Evolutionary conservation across 345 rosid genomes (phyloP), one percentile per base, ranked within the genome.

Genomic region (Salix viminalis): DNA sequence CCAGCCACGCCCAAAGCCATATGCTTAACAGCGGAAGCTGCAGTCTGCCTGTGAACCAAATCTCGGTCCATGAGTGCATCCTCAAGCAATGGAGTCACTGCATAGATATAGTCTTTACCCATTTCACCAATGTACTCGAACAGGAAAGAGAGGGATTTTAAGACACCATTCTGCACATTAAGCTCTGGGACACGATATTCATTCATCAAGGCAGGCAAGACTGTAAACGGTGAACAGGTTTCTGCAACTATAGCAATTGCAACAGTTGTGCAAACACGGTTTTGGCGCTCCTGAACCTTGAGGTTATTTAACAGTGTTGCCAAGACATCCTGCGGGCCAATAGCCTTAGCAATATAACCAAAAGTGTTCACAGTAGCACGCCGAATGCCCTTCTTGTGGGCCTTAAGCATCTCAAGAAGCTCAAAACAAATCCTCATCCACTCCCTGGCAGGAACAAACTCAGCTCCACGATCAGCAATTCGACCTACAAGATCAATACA

Each of bases 391-490:
- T 96, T 96, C 85, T 96, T 96, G 88, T 96, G 99, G 52, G 99
- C 99, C 75, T 96, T 93, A n/a, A 96, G 98, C 99, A 96, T 96
- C 86, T 96, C 99, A 10, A 96, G 95, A 65, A 96, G 95, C 90
- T 96, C 99, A 70, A 96, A 96, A 82, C 97, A 93, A 41, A 96
- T 96, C 85, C 97, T 87, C 99, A 96, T 96, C 99, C 98, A 92
- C 82, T 96, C 99, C 79, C 98, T 93, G 26, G 99, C 99, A 16
- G 99, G 98, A 74, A 96, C 98, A 84, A 96, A 96, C 94, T 96
- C 98, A 16, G 98, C 98, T 74, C 99, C 98, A 83, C 99, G 97
- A 79, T 96, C 99, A 42, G 99, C 99, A 80, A 96, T 96, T 75
- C 99, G 91, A 68, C 98, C 99, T 66, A 96, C 99, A 62, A 96